phyloP scores from a whole-genome alignment of 164 flowering plant species.

The Liriodendron chinense region DNA sequence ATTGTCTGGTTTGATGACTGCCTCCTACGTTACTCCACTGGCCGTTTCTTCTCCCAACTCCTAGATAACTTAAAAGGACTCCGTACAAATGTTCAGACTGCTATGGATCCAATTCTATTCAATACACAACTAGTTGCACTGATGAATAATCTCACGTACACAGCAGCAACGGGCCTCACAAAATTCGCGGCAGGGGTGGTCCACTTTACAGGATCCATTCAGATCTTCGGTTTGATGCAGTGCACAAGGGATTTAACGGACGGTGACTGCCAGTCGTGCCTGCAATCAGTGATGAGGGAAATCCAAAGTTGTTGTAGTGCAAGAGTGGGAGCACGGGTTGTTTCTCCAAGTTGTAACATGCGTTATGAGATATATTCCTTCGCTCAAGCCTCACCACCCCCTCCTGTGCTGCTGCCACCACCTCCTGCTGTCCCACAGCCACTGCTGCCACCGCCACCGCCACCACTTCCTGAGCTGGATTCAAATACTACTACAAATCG shows the following conservation, averaged over 20 bases:
- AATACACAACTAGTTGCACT: not conserved
- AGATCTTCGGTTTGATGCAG: slow-evolving; percentile 6
- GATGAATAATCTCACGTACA: not conserved
- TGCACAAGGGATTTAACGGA: slow-evolving; percentile 10
- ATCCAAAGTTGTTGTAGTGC: slow-evolving; percentile 6
- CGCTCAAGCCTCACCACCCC: not conserved
- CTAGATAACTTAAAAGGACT: not conserved
- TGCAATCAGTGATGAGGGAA: not conserved
- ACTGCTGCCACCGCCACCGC: not conserved
- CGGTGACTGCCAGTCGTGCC: not conserved
- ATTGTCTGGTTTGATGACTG: slow-evolving; percentile 1
- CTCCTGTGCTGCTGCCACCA: not conserved
- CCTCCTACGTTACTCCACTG: slow-evolving; percentile 22
- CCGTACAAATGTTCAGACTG: not conserved
- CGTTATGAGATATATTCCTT: not conserved
- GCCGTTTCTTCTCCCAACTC: slow-evolving; percentile 7
- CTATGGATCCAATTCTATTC: not conserved
- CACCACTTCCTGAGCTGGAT: not conserved
- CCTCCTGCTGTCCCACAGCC: not conserved
- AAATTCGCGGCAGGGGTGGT: not conserved
- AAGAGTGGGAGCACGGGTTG: not conserved
- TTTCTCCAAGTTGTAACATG: not conserved
- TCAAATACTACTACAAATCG: too few relatives aligned
- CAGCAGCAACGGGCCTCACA: not conserved
- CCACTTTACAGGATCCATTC: not conserved